phyloP scores from a whole-genome alignment of 1,284 basidiomycete genomes.

The Boletus sp. region DNA sequence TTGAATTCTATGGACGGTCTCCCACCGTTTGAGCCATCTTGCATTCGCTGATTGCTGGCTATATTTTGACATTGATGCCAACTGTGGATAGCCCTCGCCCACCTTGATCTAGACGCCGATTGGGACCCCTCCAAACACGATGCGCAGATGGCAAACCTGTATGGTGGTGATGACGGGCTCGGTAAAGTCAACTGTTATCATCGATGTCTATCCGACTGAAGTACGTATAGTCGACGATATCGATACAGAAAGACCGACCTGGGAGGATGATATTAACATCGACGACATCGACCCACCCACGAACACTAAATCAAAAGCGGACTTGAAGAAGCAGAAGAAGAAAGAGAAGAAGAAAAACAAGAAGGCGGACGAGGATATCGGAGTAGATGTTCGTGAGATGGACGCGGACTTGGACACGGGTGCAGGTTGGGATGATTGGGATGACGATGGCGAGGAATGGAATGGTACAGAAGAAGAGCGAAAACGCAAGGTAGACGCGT shows the following conservation, averaged over 20 bases:
- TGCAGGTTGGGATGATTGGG: slow-evolving; percentile 20
- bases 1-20: background rate
- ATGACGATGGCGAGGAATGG: slow-evolving; percentile 63
- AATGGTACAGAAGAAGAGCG: slow-evolving; percentile 86
- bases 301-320: slow-evolving; percentile 34
- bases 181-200: slow-evolving; percentile 4
- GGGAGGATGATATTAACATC: slow-evolving; percentile 89
- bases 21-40: too few relatives aligned
- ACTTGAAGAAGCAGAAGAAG: slow-evolving; percentile 48
- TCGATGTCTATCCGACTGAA: background rate
- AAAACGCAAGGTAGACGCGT: slow-evolving; percentile 75
- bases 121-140: slow-evolving; percentile 84
- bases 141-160: slow-evolving; percentile 71
- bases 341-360: slow-evolving; percentile 57
- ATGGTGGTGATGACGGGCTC: slow-evolving; percentile 47
- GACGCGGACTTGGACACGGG: slow-evolving; percentile 60
- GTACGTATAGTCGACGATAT: slow-evolving; percentile 22
- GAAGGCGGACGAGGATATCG: slow-evolving; percentile 45
- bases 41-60: background rate
- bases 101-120: slow-evolving; percentile 74
- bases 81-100: slow-evolving; percentile 48
- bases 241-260: slow-evolving; percentile 75
- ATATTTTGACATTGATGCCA: background rate
- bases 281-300: slow-evolving; percentile 56
- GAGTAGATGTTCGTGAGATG: slow-evolving; percentile 68